Evolutionary conservation across 805 yeast species (phyloP).

Genomic region (Hanseniaspora pseudoguilliermondii): DNA sequence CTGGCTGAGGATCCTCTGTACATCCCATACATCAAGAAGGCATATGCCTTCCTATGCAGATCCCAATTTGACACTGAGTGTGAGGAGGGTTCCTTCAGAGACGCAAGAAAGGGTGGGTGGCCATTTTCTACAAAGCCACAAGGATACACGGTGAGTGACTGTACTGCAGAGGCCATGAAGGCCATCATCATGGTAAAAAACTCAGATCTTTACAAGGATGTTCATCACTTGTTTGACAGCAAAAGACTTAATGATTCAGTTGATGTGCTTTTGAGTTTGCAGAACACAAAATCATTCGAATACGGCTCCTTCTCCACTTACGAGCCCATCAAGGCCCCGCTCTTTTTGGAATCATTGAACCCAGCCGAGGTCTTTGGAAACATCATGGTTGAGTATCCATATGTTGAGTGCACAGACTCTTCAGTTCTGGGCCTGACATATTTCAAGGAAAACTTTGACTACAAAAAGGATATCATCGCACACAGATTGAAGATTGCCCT

Average conservation of each 20-base stretch:
- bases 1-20: slow-evolving; percentile 57
- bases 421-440: slow-evolving; percentile 77
- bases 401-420: slow-evolving; percentile 96
- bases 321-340: slow-evolving; percentile 73
- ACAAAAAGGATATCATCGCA: slow-evolving; percentile 52
- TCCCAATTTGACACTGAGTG: slow-evolving; percentile 80
- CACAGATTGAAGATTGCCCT: slow-evolving; percentile 65
- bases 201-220: slow-evolving; percentile 37
- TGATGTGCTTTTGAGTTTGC: slow-evolving; percentile 63
- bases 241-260: slow-evolving; percentile 52
- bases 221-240: slow-evolving; percentile 41
- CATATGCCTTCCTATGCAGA: slow-evolving; percentile 58
- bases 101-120: slow-evolving; percentile 80
- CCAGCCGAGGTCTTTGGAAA: slow-evolving; percentile 98
- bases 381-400: slow-evolving; percentile 96
- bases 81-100: slow-evolving; percentile 66
- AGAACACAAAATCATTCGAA: slow-evolving; percentile 66
- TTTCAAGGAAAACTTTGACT: slow-evolving; percentile 53
- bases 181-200: slow-evolving; percentile 85
- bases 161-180: slow-evolving; percentile 91
- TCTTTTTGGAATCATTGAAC: slow-evolving; percentile 60
- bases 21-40: slow-evolving; percentile 47
- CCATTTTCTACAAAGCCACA: slow-evolving; percentile 92
- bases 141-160: slow-evolving; percentile 92
- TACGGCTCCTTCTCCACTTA: slow-evolving; percentile 89